Conservation (phyloP, 2,329 filamentous ascomycete genomes). For the Pseudocercospora cruenta region DNA sequence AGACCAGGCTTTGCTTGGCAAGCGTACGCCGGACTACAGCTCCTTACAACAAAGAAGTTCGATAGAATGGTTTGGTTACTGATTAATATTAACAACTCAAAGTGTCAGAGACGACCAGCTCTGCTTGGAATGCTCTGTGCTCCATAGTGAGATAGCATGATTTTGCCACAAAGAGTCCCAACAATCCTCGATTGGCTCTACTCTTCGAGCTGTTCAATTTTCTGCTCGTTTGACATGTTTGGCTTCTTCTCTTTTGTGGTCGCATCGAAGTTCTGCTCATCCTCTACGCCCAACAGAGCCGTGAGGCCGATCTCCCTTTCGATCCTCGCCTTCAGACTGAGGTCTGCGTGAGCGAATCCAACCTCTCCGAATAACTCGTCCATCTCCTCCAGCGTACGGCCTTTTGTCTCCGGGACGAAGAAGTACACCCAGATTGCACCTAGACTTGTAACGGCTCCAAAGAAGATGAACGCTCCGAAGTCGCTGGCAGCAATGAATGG, state of each 20-base stretch:
- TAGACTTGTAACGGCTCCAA: constrained; percentile 65
- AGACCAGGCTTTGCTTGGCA: too few species aligned
- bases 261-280: not conserved
- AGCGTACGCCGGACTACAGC: too few species aligned
- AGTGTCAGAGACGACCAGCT: too few species aligned
- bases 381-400: constrained; percentile 50
- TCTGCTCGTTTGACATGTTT: not conserved
- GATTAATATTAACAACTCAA: too few species aligned
- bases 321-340: constrained; percentile 72
- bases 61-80: too few species aligned
- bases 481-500: not conserved
- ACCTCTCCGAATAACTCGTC: constrained; percentile 45
- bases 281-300: constrained; percentile 4
- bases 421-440: constrained; percentile 60
- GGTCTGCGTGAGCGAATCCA: constrained; percentile 66
- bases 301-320: constrained; percentile 68
- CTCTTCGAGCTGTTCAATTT: not conserved
- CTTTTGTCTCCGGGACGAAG: constrained; percentile 60
- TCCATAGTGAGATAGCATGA: too few species aligned
- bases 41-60: too few species aligned
- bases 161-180: too few species aligned
- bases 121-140: too few species aligned
- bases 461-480: constrained; percentile 73
- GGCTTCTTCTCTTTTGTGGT: not conserved
- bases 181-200: too few species aligned